Evolutionary conservation across 495 filamentous ascomycete species (phyloP), one percentile per base, ranked within the genome.

Genomic region (Patellaria atrata): DNA sequence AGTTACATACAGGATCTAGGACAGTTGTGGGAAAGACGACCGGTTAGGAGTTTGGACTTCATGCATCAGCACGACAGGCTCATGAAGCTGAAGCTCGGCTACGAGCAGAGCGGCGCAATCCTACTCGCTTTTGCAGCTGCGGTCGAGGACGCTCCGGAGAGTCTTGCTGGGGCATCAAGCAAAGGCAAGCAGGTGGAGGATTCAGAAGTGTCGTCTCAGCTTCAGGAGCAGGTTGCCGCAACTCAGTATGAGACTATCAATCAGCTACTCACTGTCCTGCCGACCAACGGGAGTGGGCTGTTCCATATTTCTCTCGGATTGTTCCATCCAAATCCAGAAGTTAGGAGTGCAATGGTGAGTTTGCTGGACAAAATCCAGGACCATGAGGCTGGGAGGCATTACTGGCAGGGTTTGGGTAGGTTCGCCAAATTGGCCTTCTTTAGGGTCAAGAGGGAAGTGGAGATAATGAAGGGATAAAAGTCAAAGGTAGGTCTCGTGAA

Each of bases 281-380:
- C 85, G 5, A 84, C 92, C 61, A 79, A 71, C 27, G 79, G 87
- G 43, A 80, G 79, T 0, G 89, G 89, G 1, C 65, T 99, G 14
- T 96, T 96, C 58, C 93, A 93, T 45, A 56, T 99, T 21, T 77
- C 76, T 24, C 70, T 96, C 38, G 89, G 89, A 3, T 65, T 99
- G n/a, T 94, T 94, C 52, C 89, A 99, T 61, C 82, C 82, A 23
- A 68, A 82, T 37, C 64, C 62, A 21, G 79, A 79, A 36, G 85
- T 92, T 17, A 69, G 89, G 25, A 59, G 81, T 44, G 73, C 71
- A 24, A 77, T 78, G 3, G 82, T 80, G 11, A 79, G 80, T 22
- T 62, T 96, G 23, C 57, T 99, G 15, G 84, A 85, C 41, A 65
- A 85, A 10, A 79, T 99, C 33, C 68, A 71, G 32, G 69, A 71